Conservation (phyloP, 352 stramenopile species). For the Phytophthora macrochlamydospora region DNA sequence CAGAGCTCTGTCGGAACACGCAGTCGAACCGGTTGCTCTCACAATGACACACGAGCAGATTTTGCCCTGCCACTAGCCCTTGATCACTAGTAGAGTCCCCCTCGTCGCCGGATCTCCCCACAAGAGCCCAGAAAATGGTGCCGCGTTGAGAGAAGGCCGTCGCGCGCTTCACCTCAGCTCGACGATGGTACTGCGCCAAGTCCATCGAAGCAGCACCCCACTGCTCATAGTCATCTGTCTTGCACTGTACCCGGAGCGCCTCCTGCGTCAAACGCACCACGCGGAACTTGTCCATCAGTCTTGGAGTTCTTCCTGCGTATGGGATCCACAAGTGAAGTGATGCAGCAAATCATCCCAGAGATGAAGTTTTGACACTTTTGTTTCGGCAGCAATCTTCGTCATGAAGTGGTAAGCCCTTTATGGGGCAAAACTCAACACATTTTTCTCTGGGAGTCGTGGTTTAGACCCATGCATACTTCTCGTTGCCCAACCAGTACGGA, state of each 20-base stretch:
- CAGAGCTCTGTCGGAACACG: conserved; percentile 29
- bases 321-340: neutral
- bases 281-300: conserved; percentile 37
- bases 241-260: conserved; percentile 62
- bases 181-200: conserved; percentile 48
- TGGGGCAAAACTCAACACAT: too few species aligned
- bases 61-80: conserved; percentile 18
- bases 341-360: neutral
- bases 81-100: conserved; percentile 24
- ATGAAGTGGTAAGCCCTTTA: too few species aligned
- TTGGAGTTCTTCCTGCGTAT: neutral
- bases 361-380: too few species aligned
- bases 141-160: conserved; percentile 47
- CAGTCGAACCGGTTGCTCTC: conserved; percentile 59
- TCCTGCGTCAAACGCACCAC: conserved; percentile 58
- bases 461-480: conserved; percentile 61
- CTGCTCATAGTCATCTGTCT: conserved; percentile 53
- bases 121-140: conserved; percentile 64
- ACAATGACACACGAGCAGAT: conserved; percentile 52
- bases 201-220: conserved; percentile 47
- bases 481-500: conserved; percentile 46
- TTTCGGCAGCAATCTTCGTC: too few species aligned
- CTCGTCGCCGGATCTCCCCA: conserved; percentile 29
- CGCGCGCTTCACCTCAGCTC: conserved; percentile 47
- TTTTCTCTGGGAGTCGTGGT: too few species aligned